Evolutionary conservation across 2,329 filamentous ascomycete species (phyloP), one percentile per base, ranked within the genome.

Genomic region (Phaeosphaeria sp.): DNA sequence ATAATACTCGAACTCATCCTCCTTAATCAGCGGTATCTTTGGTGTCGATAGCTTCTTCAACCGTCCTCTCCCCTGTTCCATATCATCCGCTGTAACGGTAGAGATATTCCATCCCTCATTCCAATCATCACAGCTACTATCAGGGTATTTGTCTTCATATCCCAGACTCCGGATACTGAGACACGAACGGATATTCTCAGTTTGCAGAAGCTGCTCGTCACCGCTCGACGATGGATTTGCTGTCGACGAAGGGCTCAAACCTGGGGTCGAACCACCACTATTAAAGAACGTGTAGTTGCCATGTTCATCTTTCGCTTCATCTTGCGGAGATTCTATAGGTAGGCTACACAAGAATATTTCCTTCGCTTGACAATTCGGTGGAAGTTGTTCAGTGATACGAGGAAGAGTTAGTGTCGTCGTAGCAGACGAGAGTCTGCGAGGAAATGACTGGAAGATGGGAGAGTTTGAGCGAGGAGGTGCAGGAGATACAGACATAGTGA

Each of bases 1-100:
- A n/a, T 60, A 54, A 20, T 58, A 62, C 13, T 27, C 7, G n/a
- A 48, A 62, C 6, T 57, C 54, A 0, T 13, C 4, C 6, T 57
- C 52, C 1, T n/a, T 15, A 39, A 62, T 58, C 0, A 46, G 0
- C 2, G 46, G 42, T 18, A 62, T 43, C 17, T 30, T 50, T 9
- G 11, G 18, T 6, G 30, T 36, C 30, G 30, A 15, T 13, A 36
- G 6, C 13, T 11, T 36, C 11, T 3, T 15, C 7, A 13, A 13
- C 11, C 9, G 6, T 36, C 30, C 11, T 7, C 11, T 13, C 3
- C 13, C 13, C 13, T 13, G 6, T 15, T 43, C 21, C 2, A 33
- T 46, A 13, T 39, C 20, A 2, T 20, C 23, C 22, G 9, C 6
- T 20, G 21, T 27, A 33, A 11, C 23, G 2, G 27, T 50, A 18